These are phyloP conservation scores for Scheffersomyces ergatensis DNA, from an alignment of 805 yeast species.

Conservation along the genomic window DNA sequence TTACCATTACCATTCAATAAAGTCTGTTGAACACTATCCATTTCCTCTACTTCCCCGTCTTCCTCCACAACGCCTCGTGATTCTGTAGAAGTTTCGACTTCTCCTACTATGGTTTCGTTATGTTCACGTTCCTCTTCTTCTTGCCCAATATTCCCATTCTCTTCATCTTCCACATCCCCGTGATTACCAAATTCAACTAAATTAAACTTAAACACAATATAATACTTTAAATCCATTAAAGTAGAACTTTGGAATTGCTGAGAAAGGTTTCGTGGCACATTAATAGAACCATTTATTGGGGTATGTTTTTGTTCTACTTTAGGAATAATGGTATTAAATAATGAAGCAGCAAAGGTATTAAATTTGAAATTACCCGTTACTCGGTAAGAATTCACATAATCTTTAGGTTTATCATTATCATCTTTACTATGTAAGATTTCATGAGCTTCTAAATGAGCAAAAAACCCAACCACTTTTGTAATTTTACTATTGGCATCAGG, in stretches of 20 bases:
- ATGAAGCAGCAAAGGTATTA: constrained; percentile 30
- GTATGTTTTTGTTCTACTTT: constrained; percentile 5
- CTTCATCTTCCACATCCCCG: constrained; percentile 1
- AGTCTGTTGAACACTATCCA: background rate
- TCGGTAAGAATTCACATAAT: constrained; percentile 24
- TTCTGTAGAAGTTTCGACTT: background rate
- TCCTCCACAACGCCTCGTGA: no score
- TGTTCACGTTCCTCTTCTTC: background rate
- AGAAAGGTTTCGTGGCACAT: constrained; percentile 28
- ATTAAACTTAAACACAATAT: constrained; percentile 34
- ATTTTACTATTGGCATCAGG: constrained; percentile 8
- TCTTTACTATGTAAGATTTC: constrained; percentile 27
- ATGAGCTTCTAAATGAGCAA: constrained; percentile 37
- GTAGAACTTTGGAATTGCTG: constrained; percentile 36
- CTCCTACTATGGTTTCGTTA: background rate
- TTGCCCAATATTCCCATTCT: background rate
- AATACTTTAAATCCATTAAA: constrained; percentile 35
- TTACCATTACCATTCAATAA: background rate
- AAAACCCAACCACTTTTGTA: constrained; percentile 30
- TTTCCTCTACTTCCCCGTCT: no score
- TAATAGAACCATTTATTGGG: constrained; percentile 22
- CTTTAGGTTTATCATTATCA: constrained; percentile 7
- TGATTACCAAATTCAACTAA: constrained; percentile 21
- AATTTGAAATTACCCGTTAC: constrained; percentile 32
- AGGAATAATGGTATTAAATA: constrained; percentile 10